These are phyloP conservation scores for Candida oleophila DNA, from an alignment of 805 yeast genomes.

Conservation along the genomic window DNA sequence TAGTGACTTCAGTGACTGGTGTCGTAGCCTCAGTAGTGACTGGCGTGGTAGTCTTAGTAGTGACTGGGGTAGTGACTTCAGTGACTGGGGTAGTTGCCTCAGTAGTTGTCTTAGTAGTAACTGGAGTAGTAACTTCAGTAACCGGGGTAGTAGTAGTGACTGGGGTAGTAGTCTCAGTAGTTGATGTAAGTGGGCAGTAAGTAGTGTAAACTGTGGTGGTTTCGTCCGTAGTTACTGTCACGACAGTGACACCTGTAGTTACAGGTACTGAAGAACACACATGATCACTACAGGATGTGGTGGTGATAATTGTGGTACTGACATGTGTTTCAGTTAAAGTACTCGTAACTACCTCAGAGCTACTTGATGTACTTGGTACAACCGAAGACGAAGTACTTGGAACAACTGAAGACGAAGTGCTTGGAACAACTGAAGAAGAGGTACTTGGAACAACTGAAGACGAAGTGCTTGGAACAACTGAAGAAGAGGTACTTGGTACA, in stretches of 20 bases:
- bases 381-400: neutral
- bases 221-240: neutral
- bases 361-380: slow-evolving; percentile 4
- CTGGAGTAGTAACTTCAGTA: too few species aligned
- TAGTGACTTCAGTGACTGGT: slow-evolving; percentile 4
- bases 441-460: neutral
- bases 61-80: neutral
- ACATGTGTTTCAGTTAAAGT: slow-evolving; percentile 19
- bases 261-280: slow-evolving; percentile 13
- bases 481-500: neutral
- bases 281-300: slow-evolving; percentile 17
- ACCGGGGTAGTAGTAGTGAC: slow-evolving; percentile 4
- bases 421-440: neutral
- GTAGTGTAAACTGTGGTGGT: too few species aligned
- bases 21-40: too few species aligned
- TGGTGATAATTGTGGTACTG: slow-evolving; percentile 16
- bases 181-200: neutral
- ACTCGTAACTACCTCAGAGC: slow-evolving; percentile 3
- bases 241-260: slow-evolving; percentile 9
- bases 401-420: neutral
- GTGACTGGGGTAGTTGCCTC: slow-evolving; percentile 8
- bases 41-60: neutral
- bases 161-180: slow-evolving; percentile 4
- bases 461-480: neutral
- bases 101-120: neutral